Conservation (phyloP, 352 stramenopile species). For the Salisapilia sapeloensis region DNA sequence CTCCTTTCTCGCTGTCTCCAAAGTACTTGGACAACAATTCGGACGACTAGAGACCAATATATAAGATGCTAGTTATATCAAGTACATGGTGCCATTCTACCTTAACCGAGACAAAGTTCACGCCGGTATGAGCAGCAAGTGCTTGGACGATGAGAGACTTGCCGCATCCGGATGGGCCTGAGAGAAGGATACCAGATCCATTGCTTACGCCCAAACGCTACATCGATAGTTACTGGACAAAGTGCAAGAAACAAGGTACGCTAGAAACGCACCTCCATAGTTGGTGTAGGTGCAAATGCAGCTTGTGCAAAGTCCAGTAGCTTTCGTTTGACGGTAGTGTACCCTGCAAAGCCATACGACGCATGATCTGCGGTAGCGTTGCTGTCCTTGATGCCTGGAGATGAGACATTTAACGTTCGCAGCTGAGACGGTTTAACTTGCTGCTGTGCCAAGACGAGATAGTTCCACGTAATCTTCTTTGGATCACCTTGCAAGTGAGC, state of each 20-base stretch:
- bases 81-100: constrained; percentile 7
- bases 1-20: constrained; percentile 65
- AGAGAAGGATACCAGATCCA: constrained; percentile 57
- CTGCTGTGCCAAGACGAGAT: constrained; percentile 31
- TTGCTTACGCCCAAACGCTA: constrained; percentile 47
- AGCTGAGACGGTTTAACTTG: constrained; percentile 56
- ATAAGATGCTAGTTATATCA: neutral
- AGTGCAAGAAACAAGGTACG: constrained; percentile 1
- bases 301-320: constrained; percentile 46
- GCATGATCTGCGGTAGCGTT: constrained; percentile 1
- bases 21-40: constrained; percentile 81
- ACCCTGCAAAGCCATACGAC: constrained; percentile 35
- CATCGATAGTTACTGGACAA: neutral
- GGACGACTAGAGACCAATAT: constrained; percentile 24
- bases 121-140: constrained; percentile 31
- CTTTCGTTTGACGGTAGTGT: constrained; percentile 29
- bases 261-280: constrained; percentile 34
- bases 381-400: constrained; percentile 10
- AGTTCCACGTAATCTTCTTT: constrained; percentile 11
- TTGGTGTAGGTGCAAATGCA: constrained; percentile 39
- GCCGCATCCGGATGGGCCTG: constrained; percentile 61
- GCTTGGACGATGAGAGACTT: constrained; percentile 67
- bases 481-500: constrained; percentile 6
- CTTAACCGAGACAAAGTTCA: constrained; percentile 76
- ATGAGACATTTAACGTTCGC: constrained; percentile 50